phyloP scores from a whole-genome alignment of 1,284 basidiomycete species.

The Heterobasidion occidentale region DNA sequence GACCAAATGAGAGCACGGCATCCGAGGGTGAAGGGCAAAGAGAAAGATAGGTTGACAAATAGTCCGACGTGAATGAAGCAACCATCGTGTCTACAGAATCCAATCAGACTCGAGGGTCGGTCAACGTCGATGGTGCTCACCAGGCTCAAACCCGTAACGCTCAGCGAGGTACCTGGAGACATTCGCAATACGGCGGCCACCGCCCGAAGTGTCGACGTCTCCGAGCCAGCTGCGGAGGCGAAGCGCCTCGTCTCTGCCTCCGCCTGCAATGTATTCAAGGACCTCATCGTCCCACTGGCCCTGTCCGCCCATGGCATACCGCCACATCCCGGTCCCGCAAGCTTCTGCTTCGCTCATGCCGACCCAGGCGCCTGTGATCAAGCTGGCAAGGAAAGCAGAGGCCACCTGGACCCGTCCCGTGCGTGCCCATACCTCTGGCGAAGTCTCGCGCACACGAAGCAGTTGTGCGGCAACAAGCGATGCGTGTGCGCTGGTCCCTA shows the following conservation, averaged over 20 bases:
- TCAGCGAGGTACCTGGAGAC: slow-evolving; percentile 70
- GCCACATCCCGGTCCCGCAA: slow-evolving; percentile 69
- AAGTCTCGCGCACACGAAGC: slow-evolving; percentile 60
- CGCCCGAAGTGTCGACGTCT: slow-evolving; percentile 54
- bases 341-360: slow-evolving; percentile 71
- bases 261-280: slow-evolving; percentile 62
- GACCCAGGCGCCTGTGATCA: slow-evolving; percentile 65
- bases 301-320: slow-evolving; percentile 34
- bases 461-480: slow-evolving; percentile 66
- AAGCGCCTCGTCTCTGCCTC: slow-evolving; percentile 61
- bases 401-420: slow-evolving; percentile 66
- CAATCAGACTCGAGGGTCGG: slow-evolving; percentile 4
- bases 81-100: slow-evolving; percentile 53
- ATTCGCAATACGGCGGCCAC: slow-evolving; percentile 54
- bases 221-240: slow-evolving; percentile 68
- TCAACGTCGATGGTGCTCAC: slow-evolving; percentile 27
- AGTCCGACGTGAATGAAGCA: slow-evolving; percentile 68
- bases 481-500: slow-evolving; percentile 61
- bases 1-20: slow-evolving; percentile 67
- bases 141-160: slow-evolving; percentile 71
- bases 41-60: slow-evolving; percentile 67
- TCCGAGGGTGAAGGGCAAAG: slow-evolving; percentile 62
- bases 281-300: slow-evolving; percentile 73
- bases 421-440: slow-evolving; percentile 66
- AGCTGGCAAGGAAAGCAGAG: slow-evolving; percentile 61